Conservation (phyloP, 2,329 filamentous ascomycete species). For the Magnaporthales sp. region DNA sequence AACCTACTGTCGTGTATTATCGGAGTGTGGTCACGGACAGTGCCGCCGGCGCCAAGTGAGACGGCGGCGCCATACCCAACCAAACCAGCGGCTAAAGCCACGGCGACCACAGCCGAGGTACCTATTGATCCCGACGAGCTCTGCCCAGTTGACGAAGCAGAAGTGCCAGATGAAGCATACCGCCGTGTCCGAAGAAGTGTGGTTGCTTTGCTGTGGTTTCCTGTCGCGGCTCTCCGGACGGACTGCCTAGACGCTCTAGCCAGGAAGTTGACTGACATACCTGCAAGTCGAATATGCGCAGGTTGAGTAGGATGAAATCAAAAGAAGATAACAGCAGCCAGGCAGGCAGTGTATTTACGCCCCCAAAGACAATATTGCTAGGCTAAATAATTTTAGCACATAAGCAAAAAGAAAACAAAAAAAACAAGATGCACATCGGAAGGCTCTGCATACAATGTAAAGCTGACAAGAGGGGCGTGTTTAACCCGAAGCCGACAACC, state of each 20-base stretch:
- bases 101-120: slow-evolving; percentile 24
- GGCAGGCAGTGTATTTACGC: neutral
- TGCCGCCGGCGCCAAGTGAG: slow-evolving; percentile 16
- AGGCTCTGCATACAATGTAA: neutral
- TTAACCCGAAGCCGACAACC: neutral
- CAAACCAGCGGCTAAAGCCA: slow-evolving; percentile 29
- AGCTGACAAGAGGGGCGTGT: neutral
- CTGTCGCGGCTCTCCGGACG: slow-evolving; percentile 14
- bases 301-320: neutral
- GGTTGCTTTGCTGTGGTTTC: slow-evolving; percentile 1
- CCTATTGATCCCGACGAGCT: slow-evolving; percentile 24
- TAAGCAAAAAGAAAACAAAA: no score
- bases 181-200: slow-evolving; percentile 3
- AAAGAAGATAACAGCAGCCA: neutral
- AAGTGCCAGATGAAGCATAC: slow-evolving; percentile 11
- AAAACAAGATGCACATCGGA: no score
- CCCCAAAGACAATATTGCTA: neutral
- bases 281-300: neutral
- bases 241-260: slow-evolving; percentile 18
- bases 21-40: slow-evolving; percentile 12
- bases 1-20: slow-evolving; percentile 19
- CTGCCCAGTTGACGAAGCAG: slow-evolving; percentile 23
- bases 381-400: neutral
- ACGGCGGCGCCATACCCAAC: slow-evolving; percentile 27
- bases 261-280: slow-evolving; percentile 20